These are phyloP conservation scores for Anisodus tanguticus DNA, from an alignment of 257 asterid genomes.

Conservation along the genomic window DNA sequence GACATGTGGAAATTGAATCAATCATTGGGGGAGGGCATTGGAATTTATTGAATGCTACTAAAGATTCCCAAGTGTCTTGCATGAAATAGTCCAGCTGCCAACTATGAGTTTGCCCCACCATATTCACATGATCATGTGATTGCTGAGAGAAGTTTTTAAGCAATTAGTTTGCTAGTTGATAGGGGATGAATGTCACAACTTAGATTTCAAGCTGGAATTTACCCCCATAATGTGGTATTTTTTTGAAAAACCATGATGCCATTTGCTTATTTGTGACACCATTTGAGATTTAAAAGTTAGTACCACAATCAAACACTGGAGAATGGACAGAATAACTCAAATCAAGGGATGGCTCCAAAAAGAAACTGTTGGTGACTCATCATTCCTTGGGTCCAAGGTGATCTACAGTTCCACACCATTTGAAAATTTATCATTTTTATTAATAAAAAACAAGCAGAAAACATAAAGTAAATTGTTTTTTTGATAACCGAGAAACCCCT, in stretches of 20 bases:
- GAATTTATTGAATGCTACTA: constrained; percentile 26
- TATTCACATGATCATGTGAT: constrained; percentile 35
- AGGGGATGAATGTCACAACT: neutral
- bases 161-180: neutral
- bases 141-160: constrained; percentile 32
- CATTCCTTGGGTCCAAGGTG: neutral
- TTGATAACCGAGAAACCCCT: neutral
- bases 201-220: neutral
- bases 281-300: no score
- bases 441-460: neutral
- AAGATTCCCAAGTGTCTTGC: constrained; percentile 30
- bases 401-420: neutral
- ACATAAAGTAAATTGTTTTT: neutral
- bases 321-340: neutral
- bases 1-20: constrained; percentile 36
- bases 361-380: neutral
- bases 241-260: constrained; percentile 1
- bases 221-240: neutral
- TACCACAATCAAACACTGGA: neutral
- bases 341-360: neutral
- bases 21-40: constrained; percentile 34
- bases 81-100: constrained; percentile 32
- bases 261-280: neutral
- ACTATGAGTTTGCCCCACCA: constrained; percentile 41
- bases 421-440: neutral